A percentile compares a stretch with the other conserved stretches of the same genome.
Evolutionary conservation across 495 filamentous ascomycete species (phyloP).

Genomic region (Lasiosphaeria hispida): DNA sequence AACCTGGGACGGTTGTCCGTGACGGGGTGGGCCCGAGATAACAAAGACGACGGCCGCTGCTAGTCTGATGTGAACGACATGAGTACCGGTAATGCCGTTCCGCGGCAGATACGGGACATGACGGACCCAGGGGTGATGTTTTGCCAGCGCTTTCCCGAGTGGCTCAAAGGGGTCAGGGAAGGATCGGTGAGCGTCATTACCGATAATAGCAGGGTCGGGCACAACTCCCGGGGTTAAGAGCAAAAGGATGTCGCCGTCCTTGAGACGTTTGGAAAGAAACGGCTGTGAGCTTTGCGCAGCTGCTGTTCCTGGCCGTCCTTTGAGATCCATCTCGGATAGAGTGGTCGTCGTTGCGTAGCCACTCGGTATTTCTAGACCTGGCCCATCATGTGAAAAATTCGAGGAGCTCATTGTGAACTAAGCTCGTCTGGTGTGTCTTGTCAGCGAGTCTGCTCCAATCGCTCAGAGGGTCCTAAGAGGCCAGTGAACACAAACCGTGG

Average conservation of each 20-base stretch:
- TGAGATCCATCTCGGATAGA: conserved; percentile 3
- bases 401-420: conserved; percentile 14
- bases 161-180: conserved; percentile 59
- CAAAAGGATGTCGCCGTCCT: conserved; percentile 50
- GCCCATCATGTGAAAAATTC: conserved; percentile 6
- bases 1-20: conserved; percentile 40
- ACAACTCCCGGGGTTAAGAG: conserved; percentile 60
- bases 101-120: conserved; percentile 60
- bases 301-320: conserved; percentile 8
- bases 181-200: conserved; percentile 13
- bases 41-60: conserved; percentile 56
- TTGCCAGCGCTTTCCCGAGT: conserved; percentile 54
- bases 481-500: no score
- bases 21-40: conserved; percentile 38
- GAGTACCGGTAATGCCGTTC: conserved; percentile 57
- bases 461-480: background rate
- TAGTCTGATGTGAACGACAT: conserved; percentile 58
- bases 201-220: conserved; percentile 31
- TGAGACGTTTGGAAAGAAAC: conserved; percentile 38
- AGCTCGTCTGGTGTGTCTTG: background rate
- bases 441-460: background rate
- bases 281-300: conserved; percentile 37
- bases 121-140: conserved; percentile 52
- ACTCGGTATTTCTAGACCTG: background rate
- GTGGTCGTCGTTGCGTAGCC: background rate